A percentile compares a stretch with the other conserved stretches of the same genome.
Evolutionary conservation across 805 yeast genomes (phyloP).

Genomic region (Wickerhamiella bombiphila): DNA sequence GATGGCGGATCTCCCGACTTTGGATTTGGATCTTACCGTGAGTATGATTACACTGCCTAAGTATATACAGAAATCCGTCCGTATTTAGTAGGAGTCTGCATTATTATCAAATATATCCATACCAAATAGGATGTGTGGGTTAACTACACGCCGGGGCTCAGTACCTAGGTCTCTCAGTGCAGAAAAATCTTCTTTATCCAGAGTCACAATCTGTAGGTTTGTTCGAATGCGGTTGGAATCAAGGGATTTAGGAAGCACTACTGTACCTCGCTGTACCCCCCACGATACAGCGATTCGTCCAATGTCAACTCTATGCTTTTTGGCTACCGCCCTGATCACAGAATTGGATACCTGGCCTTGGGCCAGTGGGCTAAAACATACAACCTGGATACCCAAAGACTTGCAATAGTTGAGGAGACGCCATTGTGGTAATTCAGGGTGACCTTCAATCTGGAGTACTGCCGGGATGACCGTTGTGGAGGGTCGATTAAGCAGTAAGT

Average conservation of each 20-base stretch:
- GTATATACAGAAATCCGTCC: neutral
- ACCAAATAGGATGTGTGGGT: constrained; percentile 13
- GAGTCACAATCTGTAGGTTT: constrained; percentile 28
- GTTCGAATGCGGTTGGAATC: constrained; percentile 43
- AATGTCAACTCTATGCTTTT: constrained; percentile 37
- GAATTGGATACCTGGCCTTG: constrained; percentile 37
- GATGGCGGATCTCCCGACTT: constrained; percentile 30
- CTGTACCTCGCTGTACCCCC: constrained; percentile 46
- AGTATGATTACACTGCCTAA: neutral
- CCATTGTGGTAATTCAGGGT: constrained; percentile 56
- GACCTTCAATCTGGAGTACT: constrained; percentile 59
- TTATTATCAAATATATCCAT: constrained; percentile 16
- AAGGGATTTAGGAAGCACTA: constrained; percentile 54
- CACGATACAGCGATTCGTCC: constrained; percentile 50
- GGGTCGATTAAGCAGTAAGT: constrained; percentile 28
- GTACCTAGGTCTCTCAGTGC: constrained; percentile 20
- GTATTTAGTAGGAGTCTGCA: constrained; percentile 10
- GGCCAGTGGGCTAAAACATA: constrained; percentile 71
- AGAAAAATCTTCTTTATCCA: constrained; percentile 31
- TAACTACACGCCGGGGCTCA: constrained; percentile 14
- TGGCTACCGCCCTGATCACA: constrained; percentile 38
- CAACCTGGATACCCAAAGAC: constrained; percentile 25
- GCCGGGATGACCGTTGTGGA: constrained; percentile 44
- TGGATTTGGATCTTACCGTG: constrained; percentile 15
- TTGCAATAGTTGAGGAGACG: constrained; percentile 40